A percentile compares a stretch with the other conserved stretches of the same genome.
Conservation (phyloP, 2,329 filamentous ascomycete species). For the Ophiostoma triangulosporum region DNA sequence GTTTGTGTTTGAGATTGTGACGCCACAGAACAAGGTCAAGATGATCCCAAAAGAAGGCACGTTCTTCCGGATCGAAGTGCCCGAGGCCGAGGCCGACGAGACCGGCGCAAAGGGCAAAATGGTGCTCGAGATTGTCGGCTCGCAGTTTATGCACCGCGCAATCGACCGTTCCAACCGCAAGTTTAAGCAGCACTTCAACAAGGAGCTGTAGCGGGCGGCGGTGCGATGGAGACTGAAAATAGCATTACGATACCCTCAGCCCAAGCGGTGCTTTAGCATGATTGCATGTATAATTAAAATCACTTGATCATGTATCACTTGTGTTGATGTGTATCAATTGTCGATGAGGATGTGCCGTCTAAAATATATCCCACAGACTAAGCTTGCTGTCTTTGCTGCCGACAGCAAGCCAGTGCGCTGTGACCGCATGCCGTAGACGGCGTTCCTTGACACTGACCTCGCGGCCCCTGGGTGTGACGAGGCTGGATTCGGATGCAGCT, state of each 20-base stretch:
- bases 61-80: conserved; percentile 63
- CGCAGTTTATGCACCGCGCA: conserved; percentile 71
- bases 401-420: conserved; percentile 76
- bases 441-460: conserved; percentile 46
- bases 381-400: conserved; percentile 93
- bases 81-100: conserved; percentile 16
- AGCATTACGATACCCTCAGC: conserved; percentile 5
- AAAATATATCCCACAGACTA: conserved; percentile 92
- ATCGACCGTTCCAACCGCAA: conserved; percentile 81
- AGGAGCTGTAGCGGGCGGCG: conserved; percentile 48
- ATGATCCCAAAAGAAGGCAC: conserved; percentile 82
- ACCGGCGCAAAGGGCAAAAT: conserved; percentile 23
- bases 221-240: no score
- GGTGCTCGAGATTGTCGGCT: conserved; percentile 74
- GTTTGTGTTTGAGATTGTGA: conserved; percentile 77
- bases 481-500: conserved; percentile 1
- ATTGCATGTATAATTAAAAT: neutral
- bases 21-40: conserved; percentile 55
- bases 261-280: neutral
- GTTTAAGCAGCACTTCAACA: conserved; percentile 73
- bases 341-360: no score
- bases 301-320: no score
- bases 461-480: conserved; percentile 7
- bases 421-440: conserved; percentile 48
- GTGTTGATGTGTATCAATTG: no score